phyloP scores from a whole-genome alignment of 768 basidiomycete species.

The Hygrophoropsis aurantiaca region DNA sequence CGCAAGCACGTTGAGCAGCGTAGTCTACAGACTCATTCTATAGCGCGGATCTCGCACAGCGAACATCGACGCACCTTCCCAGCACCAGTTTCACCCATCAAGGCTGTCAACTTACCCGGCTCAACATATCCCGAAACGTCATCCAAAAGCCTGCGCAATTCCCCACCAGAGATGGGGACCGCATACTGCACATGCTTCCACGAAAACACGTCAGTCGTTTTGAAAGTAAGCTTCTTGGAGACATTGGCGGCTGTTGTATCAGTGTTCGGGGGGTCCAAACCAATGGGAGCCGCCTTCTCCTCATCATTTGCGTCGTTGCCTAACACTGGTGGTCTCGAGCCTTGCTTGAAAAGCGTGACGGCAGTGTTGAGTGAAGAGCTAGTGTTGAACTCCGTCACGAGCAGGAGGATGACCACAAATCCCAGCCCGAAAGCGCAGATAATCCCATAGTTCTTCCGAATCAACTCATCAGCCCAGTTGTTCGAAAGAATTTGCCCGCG shows the following conservation, averaged over 20 bases:
- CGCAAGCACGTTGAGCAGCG: slow-evolving; percentile 47
- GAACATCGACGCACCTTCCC: slow-evolving; percentile 20
- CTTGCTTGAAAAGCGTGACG: slow-evolving; percentile 68
- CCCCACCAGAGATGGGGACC: no score
- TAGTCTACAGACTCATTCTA: slow-evolving; percentile 34
- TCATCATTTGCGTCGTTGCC: slow-evolving; percentile 26
- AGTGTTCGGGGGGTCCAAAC: background rate
- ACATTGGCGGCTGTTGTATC: slow-evolving; percentile 7
- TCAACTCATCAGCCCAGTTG: slow-evolving; percentile 10
- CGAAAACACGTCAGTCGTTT: slow-evolving; percentile 65
- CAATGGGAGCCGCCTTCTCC: slow-evolving; percentile 25
- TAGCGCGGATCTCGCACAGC: no score
- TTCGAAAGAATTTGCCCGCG: background rate
- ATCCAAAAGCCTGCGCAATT: slow-evolving; percentile 45
- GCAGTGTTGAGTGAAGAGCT: slow-evolving; percentile 32
- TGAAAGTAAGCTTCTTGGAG: background rate
- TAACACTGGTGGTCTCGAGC: slow-evolving; percentile 32
- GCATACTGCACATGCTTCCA: slow-evolving; percentile 75
- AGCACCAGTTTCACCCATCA: slow-evolving; percentile 46
- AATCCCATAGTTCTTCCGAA: slow-evolving; percentile 63
- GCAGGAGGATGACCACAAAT: slow-evolving; percentile 55
- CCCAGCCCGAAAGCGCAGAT: slow-evolving; percentile 59
- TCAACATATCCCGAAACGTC: slow-evolving; percentile 49
- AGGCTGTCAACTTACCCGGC: slow-evolving; percentile 50
- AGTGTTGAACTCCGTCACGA: slow-evolving; percentile 59